Evolutionary conservation across 2,329 filamentous ascomycete genomes (phyloP).

Genomic region (Byssochlamys sp.): DNA sequence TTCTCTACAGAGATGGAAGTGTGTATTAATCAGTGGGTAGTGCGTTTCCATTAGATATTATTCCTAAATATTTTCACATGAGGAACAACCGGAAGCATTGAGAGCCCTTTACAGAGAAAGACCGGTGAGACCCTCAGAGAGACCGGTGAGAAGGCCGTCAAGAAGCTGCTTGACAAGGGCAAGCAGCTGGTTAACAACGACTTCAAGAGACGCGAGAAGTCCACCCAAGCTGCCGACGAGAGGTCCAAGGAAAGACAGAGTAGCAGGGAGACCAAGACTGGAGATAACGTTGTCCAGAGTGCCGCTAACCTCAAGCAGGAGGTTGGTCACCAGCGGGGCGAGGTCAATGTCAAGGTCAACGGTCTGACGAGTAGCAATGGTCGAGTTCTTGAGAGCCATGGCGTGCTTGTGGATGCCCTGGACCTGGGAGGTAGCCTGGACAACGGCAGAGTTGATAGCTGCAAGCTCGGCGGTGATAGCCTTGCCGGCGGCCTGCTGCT

Average conservation of each 20-base stretch:
- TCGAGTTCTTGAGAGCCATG: background rate
- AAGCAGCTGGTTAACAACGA: constrained; percentile 6
- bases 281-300: constrained; percentile 5
- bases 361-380: background rate
- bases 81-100: background rate
- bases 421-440: constrained; percentile 1
- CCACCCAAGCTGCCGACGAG: constrained; percentile 3
- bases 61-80: background rate
- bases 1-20: background rate
- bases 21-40: background rate
- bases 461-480: constrained; percentile 3
- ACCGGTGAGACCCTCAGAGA: constrained; percentile 4
- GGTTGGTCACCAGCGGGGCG: background rate
- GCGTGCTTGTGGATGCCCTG: background rate
- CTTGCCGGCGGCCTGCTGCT: background rate
- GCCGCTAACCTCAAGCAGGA: constrained; percentile 5
- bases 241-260: constrained; percentile 7
- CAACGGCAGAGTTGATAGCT: constrained; percentile 5
- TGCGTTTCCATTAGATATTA: background rate
- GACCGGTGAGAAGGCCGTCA: constrained; percentile 2
- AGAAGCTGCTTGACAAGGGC: constrained; percentile 4
- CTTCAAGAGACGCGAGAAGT: constrained; percentile 3
- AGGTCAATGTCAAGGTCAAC: background rate
- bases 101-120: constrained; percentile 3
- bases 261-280: constrained; percentile 4